Base-by-base conservation (phyloP, 2,329 filamentous ascomycete species). In the Aspergillus bombycis region DNA sequence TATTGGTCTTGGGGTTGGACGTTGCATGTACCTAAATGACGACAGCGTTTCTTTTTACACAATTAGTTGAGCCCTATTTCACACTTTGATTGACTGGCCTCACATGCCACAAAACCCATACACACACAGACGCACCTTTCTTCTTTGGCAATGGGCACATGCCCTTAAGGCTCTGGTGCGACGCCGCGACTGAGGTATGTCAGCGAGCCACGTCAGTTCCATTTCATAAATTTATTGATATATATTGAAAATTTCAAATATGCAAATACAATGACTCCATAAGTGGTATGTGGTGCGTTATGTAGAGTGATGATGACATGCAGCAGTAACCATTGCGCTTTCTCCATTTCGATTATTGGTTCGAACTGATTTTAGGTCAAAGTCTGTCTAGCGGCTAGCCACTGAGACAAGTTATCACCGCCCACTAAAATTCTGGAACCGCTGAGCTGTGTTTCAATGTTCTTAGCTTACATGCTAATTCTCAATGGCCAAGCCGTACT, bases 191-290 rank as follows among this genome's bases (percentile, higher is more conserved):
- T 76, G 74, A 28, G 75, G 74, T 38, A 68, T 74, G 69, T 77
- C 69, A 7, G 74, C 70, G 16, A 77, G 67, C 75, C 75, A 77
- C 43, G 70, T 76, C 56, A 77, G 65, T 62, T 77, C 75, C 75
- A 77, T 77, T 14, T 54, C 55, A 45, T 45, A 54, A 28, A 16
- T 16, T 19, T 50, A 26, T 3, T 16, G 12, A 50, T 19, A 9
- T 28, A 30, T 9, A 14, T n/a, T 5, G 19, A 6, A 7, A 9
- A 19, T 10, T 48, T 16, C 12, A 28, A 16, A 26, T 28, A 28
- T 23, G 10, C 5, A 46, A n/a, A n/a, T 46, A 12, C n/a, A 46
- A 46, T 12, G 21, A 46, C 10, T 23, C 43, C 10, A 21, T 46
- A 21, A 23, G 43, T 12, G 10, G 43, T 11, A 46, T 46, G 43